Evolutionary conservation across 2,329 filamentous ascomycete genomes (phyloP).

Genomic region (Neofusicoccum ribis): DNA sequence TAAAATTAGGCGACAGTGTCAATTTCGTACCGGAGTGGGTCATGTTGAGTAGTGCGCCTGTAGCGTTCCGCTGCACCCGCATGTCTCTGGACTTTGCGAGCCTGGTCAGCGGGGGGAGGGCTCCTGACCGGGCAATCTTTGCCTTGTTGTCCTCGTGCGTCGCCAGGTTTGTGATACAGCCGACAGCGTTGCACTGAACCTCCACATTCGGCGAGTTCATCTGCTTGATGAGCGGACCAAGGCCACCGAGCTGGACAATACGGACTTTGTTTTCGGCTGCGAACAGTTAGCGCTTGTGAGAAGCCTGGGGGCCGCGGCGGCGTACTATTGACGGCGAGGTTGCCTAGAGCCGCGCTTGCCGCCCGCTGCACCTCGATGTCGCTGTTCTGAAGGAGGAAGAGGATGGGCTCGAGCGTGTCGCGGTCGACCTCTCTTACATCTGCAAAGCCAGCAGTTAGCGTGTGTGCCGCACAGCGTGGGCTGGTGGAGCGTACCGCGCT

Average conservation of each 20-base stretch:
- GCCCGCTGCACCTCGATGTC: slow-evolving; percentile 97
- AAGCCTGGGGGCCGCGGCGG: slow-evolving; percentile 21
- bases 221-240: slow-evolving; percentile 89
- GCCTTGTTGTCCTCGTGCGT: slow-evolving; percentile 99
- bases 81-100: slow-evolving; percentile 97
- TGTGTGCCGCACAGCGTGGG: slow-evolving; percentile 2
- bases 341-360: slow-evolving; percentile 92
- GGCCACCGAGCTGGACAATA: slow-evolving; percentile 88
- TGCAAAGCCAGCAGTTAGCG: slow-evolving; percentile 41
- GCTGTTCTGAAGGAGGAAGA: slow-evolving; percentile 89
- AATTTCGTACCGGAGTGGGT: slow-evolving; percentile 81
- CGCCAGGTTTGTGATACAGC: slow-evolving; percentile 96
- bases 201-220: slow-evolving; percentile 99
- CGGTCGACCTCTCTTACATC: slow-evolving; percentile 96
- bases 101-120: slow-evolving; percentile 83
- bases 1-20: slow-evolving; percentile 7
- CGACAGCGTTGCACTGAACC: slow-evolving; percentile 98
- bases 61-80: slow-evolving; percentile 96
- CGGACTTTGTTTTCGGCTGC: slow-evolving; percentile 97
- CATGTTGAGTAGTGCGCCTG: slow-evolving; percentile 96
- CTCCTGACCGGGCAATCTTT: slow-evolving; percentile 94
- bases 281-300: slow-evolving; percentile 43
- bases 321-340: slow-evolving; percentile 93
- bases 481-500: slow-evolving; percentile 68
- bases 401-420: slow-evolving; percentile 91